Evolutionary conservation across 148 eudicot genomes (phyloP).

Genomic region (Rheum nobile): DNA sequence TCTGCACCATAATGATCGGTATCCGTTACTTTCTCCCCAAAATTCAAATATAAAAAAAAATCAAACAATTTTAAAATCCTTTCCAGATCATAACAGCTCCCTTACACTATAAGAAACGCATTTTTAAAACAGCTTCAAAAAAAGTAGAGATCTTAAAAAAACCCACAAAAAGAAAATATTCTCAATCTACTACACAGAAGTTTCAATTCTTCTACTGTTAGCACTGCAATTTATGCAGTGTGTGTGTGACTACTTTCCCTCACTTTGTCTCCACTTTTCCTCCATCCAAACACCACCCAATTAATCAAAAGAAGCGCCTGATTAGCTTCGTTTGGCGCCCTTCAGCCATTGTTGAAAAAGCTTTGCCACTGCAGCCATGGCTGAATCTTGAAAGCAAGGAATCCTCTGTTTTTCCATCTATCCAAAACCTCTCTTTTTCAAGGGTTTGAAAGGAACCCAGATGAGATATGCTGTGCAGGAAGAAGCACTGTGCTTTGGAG

Average conservation of each 20-base stretch:
- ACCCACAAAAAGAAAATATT: neutral
- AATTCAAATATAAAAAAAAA: neutral
- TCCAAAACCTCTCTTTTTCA: neutral
- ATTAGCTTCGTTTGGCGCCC: conserved; percentile 1
- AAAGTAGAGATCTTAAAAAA: neutral
- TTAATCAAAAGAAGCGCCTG: conserved; percentile 5
- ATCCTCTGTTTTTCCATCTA: neutral
- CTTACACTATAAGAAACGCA: conserved; percentile 1
- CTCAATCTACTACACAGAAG: neutral
- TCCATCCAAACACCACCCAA: neutral
- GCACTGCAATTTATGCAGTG: conserved; percentile 3
- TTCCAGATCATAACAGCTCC: conserved; percentile 7
- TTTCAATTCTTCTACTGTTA: neutral
- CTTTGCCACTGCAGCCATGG: neutral
- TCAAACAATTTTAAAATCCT: neutral
- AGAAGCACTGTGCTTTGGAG: conserved; percentile 23
- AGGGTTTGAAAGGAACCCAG: conserved; percentile 22
- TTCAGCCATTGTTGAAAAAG: conserved; percentile 2
- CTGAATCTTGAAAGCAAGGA: neutral
- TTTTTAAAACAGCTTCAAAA: neutral
- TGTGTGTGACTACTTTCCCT: neutral
- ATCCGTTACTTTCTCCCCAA: neutral
- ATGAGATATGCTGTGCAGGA: conserved; percentile 34
- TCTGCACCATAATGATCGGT: neutral
- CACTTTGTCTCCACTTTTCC: neutral